Percentiles rank a stretch among this genome's conserved stretches.
phyloP scores from a whole-genome alignment of 441 rosid genomes.

The Arabidopsis hybrid region DNA sequence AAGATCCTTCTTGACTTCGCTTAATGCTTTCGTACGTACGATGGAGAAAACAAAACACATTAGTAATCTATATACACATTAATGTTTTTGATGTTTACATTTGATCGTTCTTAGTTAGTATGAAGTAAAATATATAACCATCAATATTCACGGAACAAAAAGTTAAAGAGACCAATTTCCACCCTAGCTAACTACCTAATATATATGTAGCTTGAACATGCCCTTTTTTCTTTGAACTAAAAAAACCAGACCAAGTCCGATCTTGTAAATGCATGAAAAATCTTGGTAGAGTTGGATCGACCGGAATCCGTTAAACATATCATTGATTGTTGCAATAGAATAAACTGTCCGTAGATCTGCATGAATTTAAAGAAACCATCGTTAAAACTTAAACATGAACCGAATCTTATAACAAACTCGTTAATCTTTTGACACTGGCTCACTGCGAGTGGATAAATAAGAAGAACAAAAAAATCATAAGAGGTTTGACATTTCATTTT shows the following conservation, averaged over 20 bases:
- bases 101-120: too few relatives aligned
- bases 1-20: slow-evolving; percentile 11
- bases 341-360: background rate
- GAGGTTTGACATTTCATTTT: too few relatives aligned
- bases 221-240: background rate
- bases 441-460: background rate
- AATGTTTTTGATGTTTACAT: too few relatives aligned
- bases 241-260: background rate
- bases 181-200: background rate
- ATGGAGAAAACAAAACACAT: background rate
- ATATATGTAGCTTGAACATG: background rate
- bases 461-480: too few relatives aligned
- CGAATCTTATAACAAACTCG: background rate
- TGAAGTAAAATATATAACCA: too few relatives aligned
- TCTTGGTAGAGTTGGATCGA: background rate
- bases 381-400: background rate
- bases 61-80: too few relatives aligned
- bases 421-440: background rate
- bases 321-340: background rate
- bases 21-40: background rate
- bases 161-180: background rate
- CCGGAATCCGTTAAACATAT: background rate
- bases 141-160: too few relatives aligned
- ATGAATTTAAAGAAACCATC: background rate
- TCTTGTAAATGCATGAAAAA: background rate